These are phyloP conservation scores for Magnolia changhungtana DNA, from an alignment of 164 flowering plant genomes.

Conservation along the genomic window DNA sequence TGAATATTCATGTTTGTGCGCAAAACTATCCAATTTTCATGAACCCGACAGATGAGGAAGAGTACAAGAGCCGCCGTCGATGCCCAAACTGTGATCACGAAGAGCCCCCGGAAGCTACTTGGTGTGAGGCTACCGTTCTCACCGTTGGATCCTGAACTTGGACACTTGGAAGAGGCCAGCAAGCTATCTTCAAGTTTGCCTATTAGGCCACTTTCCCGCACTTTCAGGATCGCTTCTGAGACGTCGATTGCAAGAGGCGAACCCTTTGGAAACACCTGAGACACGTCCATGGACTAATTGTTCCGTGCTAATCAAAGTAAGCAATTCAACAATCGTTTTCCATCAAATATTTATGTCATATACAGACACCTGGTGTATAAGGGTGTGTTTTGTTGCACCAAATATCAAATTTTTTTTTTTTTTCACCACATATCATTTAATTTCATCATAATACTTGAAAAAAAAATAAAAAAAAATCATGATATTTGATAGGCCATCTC, in stretches of 20 bases:
- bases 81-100: background rate
- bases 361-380: too few species aligned
- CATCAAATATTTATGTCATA: background rate
- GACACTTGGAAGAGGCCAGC: background rate
- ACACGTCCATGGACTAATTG: background rate
- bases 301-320: background rate
- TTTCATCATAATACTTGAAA: too few species aligned
- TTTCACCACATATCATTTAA: too few species aligned
- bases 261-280: slow-evolving; percentile 24
- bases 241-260: slow-evolving; percentile 7
- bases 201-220: background rate
- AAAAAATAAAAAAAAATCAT: too few species aligned
- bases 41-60: background rate
- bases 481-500: too few species aligned
- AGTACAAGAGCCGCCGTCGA: background rate
- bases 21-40: background rate
- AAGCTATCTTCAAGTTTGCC: background rate
- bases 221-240: slow-evolving; percentile 1
- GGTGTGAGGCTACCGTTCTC: background rate
- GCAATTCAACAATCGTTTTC: background rate
- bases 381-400: too few species aligned
- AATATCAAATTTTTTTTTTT: too few species aligned
- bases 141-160: background rate
- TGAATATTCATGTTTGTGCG: too few species aligned
- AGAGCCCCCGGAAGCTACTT: background rate